Evolutionary conservation across 495 filamentous ascomycete genomes (phyloP).

Genomic region (Beverwykella pulmonaria): DNA sequence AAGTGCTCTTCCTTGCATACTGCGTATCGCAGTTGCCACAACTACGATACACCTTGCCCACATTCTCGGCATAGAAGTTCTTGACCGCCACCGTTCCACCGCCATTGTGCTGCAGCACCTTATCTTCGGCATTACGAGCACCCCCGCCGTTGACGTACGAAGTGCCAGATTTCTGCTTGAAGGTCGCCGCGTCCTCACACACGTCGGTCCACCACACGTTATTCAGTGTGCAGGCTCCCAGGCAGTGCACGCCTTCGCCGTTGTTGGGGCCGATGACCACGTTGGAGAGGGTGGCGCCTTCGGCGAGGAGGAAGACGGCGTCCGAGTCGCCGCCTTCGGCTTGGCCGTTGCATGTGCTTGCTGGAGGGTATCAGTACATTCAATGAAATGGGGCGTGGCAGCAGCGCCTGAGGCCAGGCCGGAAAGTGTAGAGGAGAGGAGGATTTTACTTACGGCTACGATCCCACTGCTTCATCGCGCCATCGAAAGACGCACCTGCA

Average conservation of each 20-base stretch:
- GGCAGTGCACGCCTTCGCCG: conserved; percentile 53
- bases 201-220: conserved; percentile 53
- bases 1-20: conserved; percentile 25
- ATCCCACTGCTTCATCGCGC: conserved; percentile 36
- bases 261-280: conserved; percentile 53
- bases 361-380: conserved; percentile 7
- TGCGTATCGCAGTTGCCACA: conserved; percentile 36
- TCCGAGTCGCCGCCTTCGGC: conserved; percentile 45
- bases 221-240: conserved; percentile 49
- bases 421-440: conserved; percentile 38
- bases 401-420: too few relatives aligned
- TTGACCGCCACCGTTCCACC: conserved; percentile 53
- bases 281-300: conserved; percentile 51
- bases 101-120: conserved; percentile 68
- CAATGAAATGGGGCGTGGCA: conserved; percentile 20
- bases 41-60: conserved; percentile 36
- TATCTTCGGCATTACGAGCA: conserved; percentile 60
- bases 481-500: conserved; percentile 32
- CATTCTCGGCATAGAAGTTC: conserved; percentile 36
- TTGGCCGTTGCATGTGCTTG: conserved; percentile 44
- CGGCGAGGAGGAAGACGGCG: conserved; percentile 49
- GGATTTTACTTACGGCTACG: conserved; percentile 22
- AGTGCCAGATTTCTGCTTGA: conserved; percentile 48
- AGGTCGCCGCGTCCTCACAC: conserved; percentile 46
- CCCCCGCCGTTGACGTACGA: conserved; percentile 61